phyloP scores from a whole-genome alignment of 805 yeast species.

The Hanseniaspora hatyaiensis region DNA sequence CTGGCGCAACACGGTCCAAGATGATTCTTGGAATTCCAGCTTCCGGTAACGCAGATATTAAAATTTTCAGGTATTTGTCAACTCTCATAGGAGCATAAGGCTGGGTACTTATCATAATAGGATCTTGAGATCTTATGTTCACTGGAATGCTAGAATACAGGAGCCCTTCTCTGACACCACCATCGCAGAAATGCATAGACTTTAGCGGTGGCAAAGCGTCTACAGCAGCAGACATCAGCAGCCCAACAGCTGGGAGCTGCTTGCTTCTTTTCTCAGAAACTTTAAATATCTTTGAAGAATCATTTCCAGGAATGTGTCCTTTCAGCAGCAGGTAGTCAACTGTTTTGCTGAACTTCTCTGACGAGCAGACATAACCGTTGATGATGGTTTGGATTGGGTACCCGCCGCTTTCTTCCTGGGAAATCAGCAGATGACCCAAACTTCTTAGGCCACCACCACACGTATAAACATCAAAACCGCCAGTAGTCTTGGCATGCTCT shows the following conservation, averaged over 20 bases:
- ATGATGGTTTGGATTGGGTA: slow-evolving; percentile 62
- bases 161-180: slow-evolving; percentile 70
- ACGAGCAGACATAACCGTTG: slow-evolving; percentile 54
- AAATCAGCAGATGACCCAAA: slow-evolving; percentile 48
- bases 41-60: slow-evolving; percentile 48
- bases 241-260: slow-evolving; percentile 60
- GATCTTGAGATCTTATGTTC: slow-evolving; percentile 52
- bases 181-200: slow-evolving; percentile 59
- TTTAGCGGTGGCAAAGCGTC: slow-evolving; percentile 49
- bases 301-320: slow-evolving; percentile 36
- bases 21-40: slow-evolving; percentile 48
- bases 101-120: slow-evolving; percentile 53
- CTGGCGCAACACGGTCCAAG: slow-evolving; percentile 49
- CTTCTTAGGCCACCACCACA: slow-evolving; percentile 71
- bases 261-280: slow-evolving; percentile 54
- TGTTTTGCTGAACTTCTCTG: slow-evolving; percentile 39
- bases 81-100: slow-evolving; percentile 63
- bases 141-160: slow-evolving; percentile 50
- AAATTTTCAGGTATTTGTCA: slow-evolving; percentile 41
- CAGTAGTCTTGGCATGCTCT: slow-evolving; percentile 40
- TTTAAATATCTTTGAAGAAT: slow-evolving; percentile 41
- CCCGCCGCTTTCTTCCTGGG: slow-evolving; percentile 33
- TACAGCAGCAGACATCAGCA: slow-evolving; percentile 50
- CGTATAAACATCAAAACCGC: slow-evolving; percentile 53
- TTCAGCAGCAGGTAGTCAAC: slow-evolving; percentile 43